Conservation (phyloP, 176 grass and related monocot genomes). For the Cocos nucifera region DNA sequence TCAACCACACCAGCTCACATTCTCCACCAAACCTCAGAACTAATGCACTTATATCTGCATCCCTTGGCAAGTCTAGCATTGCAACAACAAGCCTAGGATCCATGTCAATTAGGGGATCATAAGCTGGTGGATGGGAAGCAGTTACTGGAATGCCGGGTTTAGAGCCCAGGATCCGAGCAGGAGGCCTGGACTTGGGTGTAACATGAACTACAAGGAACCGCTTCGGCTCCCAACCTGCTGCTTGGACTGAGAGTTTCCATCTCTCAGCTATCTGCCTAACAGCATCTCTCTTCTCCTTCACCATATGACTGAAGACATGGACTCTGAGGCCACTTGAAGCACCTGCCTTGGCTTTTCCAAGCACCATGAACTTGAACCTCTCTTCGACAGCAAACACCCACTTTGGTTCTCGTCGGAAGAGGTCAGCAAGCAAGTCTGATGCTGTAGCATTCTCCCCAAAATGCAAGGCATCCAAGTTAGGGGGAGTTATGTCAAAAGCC, state of each 20-base stretch:
- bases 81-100: slow-evolving; percentile 79
- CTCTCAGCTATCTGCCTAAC: slow-evolving; percentile 67
- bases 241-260: slow-evolving; percentile 84
- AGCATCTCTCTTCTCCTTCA: slow-evolving; percentile 78
- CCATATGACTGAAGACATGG: slow-evolving; percentile 74
- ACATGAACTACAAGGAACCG: slow-evolving; percentile 70
- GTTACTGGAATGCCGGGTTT: slow-evolving; percentile 47
- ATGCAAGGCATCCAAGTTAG: slow-evolving; percentile 82
- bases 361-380: slow-evolving; percentile 83
- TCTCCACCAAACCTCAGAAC: slow-evolving; percentile 91
- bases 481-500: slow-evolving; percentile 78
- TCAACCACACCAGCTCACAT: slow-evolving; percentile 93
- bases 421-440: slow-evolving; percentile 49
- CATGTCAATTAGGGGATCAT: slow-evolving; percentile 79
- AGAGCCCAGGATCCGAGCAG: slow-evolving; percentile 59
- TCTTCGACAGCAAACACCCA: slow-evolving; percentile 87
- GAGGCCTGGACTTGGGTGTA: slow-evolving; percentile 67
- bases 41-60: slow-evolving; percentile 85
- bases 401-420: slow-evolving; percentile 73
- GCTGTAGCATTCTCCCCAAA: slow-evolving; percentile 57
- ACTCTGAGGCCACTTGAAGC: slow-evolving; percentile 44
- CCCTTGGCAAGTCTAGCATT: slow-evolving; percentile 77
- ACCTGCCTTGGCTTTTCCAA: slow-evolving; percentile 63
- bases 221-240: slow-evolving; percentile 76
- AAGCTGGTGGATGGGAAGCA: slow-evolving; percentile 34